Percentiles rank a stretch among this genome's conserved stretches.
phyloP scores from a whole-genome alignment of 306 rosid species.

The Pyrus pyrifolia region DNA sequence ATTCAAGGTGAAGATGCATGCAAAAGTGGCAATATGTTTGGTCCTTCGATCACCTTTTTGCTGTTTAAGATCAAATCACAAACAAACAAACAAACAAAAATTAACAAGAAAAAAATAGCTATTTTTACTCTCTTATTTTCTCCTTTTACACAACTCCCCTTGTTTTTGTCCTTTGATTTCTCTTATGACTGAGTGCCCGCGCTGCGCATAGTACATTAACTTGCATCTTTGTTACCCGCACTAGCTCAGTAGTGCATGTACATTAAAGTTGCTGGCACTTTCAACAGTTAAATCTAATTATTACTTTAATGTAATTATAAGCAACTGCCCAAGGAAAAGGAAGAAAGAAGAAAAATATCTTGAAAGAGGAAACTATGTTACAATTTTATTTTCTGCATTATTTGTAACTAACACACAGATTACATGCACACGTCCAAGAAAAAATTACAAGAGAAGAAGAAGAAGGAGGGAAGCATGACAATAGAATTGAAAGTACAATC shows the following conservation, averaged over 20 bases:
- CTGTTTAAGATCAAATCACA: neutral
- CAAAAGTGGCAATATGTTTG: neutral
- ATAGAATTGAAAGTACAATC: slow-evolving; percentile 1
- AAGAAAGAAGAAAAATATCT: neutral
- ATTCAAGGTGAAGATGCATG: neutral
- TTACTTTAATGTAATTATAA: neutral
- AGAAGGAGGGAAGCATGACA: neutral
- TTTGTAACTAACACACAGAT: slow-evolving; percentile 1
- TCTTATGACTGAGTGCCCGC: too few relatives aligned
- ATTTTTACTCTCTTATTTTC: too few relatives aligned
- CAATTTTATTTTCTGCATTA: slow-evolving; percentile 8
- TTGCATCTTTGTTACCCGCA: neutral
- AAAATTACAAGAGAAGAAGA: slow-evolving; percentile 13
- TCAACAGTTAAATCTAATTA: neutral
- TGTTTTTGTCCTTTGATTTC: too few relatives aligned
- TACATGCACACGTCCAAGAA: slow-evolving; percentile 11
- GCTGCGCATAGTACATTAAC: too few relatives aligned
- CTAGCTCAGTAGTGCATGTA: neutral
- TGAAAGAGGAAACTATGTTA: neutral
- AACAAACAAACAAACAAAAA: too few relatives aligned
- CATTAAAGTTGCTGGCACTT: neutral
- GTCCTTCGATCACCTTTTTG: neutral
- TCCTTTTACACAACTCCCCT: too few relatives aligned
- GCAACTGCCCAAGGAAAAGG: neutral
- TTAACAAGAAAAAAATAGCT: too few relatives aligned